Conservation (phyloP, 164 flowering plant genomes). For the Taxillus chinensis region DNA sequence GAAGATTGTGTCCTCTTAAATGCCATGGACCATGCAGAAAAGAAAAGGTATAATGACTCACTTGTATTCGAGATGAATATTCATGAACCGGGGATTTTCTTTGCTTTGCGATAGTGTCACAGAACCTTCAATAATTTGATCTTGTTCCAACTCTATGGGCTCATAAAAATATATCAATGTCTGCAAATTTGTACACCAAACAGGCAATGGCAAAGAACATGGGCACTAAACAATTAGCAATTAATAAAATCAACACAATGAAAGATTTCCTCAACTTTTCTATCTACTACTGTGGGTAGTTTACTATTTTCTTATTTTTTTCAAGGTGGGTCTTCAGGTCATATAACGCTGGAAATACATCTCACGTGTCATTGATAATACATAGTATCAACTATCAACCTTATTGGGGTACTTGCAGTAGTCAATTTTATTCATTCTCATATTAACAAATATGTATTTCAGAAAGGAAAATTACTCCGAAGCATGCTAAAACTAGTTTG, state of each 20-base stretch:
- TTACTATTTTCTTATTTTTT: too few species aligned
- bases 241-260: background rate
- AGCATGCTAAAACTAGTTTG: too few species aligned
- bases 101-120: conserved; percentile 74
- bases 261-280: too few species aligned
- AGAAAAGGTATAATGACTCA: conserved; percentile 27
- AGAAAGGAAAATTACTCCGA: too few species aligned
- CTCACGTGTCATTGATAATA: too few species aligned
- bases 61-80: conserved; percentile 83
- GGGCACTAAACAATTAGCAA: background rate
- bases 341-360: too few species aligned
- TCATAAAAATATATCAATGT: conserved; percentile 85
- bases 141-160: conserved; percentile 84
- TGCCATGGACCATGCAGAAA: background rate
- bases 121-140: conserved; percentile 87
- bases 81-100: conserved; percentile 79
- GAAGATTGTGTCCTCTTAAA: background rate
- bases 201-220: background rate
- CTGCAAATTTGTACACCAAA: conserved; percentile 33
- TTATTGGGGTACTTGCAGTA: too few species aligned
- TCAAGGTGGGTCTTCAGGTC: too few species aligned
- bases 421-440: too few species aligned
- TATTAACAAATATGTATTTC: too few species aligned
- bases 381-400: too few species aligned
- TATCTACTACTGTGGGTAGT: too few species aligned